Evolutionary conservation across 2,329 filamentous ascomycete species (phyloP).

Genomic region (Diaporthe caulivora): DNA sequence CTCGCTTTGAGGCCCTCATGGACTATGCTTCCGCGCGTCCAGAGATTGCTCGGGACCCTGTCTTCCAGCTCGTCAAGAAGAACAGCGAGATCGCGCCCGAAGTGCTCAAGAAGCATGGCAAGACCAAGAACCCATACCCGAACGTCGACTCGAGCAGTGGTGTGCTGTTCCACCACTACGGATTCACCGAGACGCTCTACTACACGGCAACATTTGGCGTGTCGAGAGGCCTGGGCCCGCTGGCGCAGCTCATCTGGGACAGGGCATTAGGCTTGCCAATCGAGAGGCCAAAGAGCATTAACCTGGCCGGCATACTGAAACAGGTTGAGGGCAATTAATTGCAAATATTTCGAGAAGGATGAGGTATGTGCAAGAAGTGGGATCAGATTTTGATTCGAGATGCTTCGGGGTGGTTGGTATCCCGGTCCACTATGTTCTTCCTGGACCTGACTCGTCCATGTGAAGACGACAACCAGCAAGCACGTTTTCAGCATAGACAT

Average conservation of each 20-base stretch:
- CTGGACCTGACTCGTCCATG: neutral
- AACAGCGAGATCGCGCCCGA: slow-evolving; percentile 92
- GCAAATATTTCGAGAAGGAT: neutral
- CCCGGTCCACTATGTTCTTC: slow-evolving; percentile 1
- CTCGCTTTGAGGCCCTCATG: slow-evolving; percentile 96
- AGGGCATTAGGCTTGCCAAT: slow-evolving; percentile 93
- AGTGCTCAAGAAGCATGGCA: slow-evolving; percentile 94
- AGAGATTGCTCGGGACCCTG: slow-evolving; percentile 86
- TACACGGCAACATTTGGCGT: slow-evolving; percentile 84
- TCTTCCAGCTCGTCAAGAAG: slow-evolving; percentile 94
- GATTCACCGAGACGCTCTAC: slow-evolving; percentile 96
- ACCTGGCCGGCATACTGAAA: slow-evolving; percentile 87
- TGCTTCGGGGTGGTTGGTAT: neutral
- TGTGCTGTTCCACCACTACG: slow-evolving; percentile 97
- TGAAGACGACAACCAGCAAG: neutral
- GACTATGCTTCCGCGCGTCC: slow-evolving; percentile 89
- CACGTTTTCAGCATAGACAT: neutral
- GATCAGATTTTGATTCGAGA: neutral
- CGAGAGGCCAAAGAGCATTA: slow-evolving; percentile 98
- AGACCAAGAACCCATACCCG: slow-evolving; percentile 98
- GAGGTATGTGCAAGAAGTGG: neutral
- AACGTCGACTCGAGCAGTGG: slow-evolving; percentile 96
- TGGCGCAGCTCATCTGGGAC: slow-evolving; percentile 97
- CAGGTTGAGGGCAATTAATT: slow-evolving; percentile 59
- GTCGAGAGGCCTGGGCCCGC: slow-evolving; percentile 81